Percentiles rank a stretch among this genome's conserved stretches.
phyloP scores from a whole-genome alignment of 306 rosid species.

The Hylodesmum podocarpum region DNA sequence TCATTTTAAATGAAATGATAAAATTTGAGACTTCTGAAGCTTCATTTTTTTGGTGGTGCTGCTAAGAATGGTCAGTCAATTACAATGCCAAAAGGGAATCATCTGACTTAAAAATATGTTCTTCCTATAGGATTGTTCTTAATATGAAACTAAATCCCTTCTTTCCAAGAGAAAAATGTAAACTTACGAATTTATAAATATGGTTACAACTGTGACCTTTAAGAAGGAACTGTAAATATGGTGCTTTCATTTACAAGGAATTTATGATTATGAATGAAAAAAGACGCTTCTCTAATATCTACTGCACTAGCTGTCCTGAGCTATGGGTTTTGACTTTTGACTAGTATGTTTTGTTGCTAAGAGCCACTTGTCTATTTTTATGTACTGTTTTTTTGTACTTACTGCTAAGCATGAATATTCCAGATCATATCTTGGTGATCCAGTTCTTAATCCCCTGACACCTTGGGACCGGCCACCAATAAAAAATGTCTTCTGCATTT shows the following conservation, averaged over 20 bases:
- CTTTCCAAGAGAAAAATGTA: not conserved
- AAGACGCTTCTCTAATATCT: not conserved
- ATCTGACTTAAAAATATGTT: not conserved
- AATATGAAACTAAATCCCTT: not conserved
- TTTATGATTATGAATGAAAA: not conserved
- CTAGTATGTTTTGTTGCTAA: not conserved
- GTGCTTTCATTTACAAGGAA: not conserved
- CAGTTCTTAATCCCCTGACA: constrained; percentile 87
- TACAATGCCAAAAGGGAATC: constrained; percentile 20
- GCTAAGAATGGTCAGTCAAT: constrained; percentile 10
- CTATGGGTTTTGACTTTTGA: constrained; percentile 25
- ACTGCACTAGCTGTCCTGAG: constrained; percentile 16
- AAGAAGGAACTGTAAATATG: not conserved
- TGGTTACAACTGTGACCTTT: not conserved
- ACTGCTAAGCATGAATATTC: constrained; percentile 29
- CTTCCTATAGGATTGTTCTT: not conserved
- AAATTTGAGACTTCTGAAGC: constrained; percentile 10
- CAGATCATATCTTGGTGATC: constrained; percentile 86
- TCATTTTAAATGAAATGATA: constrained; percentile 24
- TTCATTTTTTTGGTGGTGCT: not conserved
- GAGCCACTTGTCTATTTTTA: not conserved
- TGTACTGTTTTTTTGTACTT: not conserved
- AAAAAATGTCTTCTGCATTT: constrained; percentile 87
- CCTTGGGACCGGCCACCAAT: constrained; percentile 99
- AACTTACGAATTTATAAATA: not conserved